Percentiles rank a stretch among this genome's conserved stretches.
These are phyloP conservation scores for Calcarisporium arbuscula DNA, from an alignment of 2,329 filamentous ascomycete species.

Conservation along the genomic window DNA sequence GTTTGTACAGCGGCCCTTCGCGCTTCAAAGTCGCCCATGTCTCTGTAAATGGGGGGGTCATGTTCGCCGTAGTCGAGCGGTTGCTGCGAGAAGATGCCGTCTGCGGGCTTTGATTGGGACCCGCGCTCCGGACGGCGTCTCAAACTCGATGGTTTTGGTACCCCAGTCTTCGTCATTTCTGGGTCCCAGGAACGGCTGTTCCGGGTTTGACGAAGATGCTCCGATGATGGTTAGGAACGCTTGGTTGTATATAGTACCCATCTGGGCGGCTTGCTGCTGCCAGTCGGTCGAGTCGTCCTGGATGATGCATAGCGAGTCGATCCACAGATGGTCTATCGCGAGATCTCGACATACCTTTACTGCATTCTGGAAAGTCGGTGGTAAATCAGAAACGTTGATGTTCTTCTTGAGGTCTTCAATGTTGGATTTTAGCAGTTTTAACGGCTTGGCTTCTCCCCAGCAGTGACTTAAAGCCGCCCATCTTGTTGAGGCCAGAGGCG, in stretches of 20 bases:
- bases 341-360: neutral
- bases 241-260: slow-evolving; percentile 3
- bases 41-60: neutral
- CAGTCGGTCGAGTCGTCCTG: slow-evolving; percentile 2
- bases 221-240: slow-evolving; percentile 3
- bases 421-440: slow-evolving; percentile 3
- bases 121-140: neutral
- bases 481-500: neutral
- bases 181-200: slow-evolving; percentile 2
- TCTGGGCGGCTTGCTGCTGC: neutral
- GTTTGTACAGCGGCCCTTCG: slow-evolving; percentile 4
- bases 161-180: slow-evolving; percentile 1
- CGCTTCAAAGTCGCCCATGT: slow-evolving; percentile 1
- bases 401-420: neutral
- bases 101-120: slow-evolving; percentile 2
- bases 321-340: slow-evolving; percentile 2
- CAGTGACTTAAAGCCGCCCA: slow-evolving; percentile 6
- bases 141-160: slow-evolving; percentile 2
- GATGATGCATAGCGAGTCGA: slow-evolving; percentile 6
- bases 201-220: neutral
- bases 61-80: neutral
- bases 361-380: slow-evolving; percentile 2
- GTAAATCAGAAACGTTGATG: neutral
- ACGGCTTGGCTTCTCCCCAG: slow-evolving; percentile 1
- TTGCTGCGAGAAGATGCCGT: neutral